Evolutionary conservation across 768 basidiomycete genomes (phyloP), one percentile per base, ranked within the genome.

Genomic region (Hericium coralloides): DNA sequence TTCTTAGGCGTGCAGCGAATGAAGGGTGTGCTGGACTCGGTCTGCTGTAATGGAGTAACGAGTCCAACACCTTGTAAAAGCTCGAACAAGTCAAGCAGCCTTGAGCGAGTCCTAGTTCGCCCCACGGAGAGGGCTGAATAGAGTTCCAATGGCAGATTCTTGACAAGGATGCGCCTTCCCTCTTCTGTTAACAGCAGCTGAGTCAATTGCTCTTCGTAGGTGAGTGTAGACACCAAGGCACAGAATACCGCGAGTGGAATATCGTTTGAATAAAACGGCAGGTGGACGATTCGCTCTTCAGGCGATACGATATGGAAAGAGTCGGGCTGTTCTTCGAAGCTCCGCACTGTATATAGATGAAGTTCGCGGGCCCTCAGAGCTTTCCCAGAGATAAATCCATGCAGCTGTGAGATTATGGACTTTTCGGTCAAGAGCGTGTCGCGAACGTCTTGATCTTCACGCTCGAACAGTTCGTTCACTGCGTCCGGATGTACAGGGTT

Each of bases 351-450:
- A 49, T 75, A 73, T 23, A 85, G 69, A 64, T 92, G 88, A 1
- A 91, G 70, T 58, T 81, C 75, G 25, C 82, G 79, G 17, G 82
- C 79, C 47, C 92, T 79, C 1, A 82, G 71, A 31, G 78, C 76
- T 63, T 83, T 84, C 14, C 86, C 90, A 14, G 81, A 73, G 47
- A 87, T 78, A 68, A 80, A 91, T 14, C 91, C 92, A 65, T 89
- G 89, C 26, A 81, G 61, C 61, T 92, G 89, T 2, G 81, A 77
- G n/a, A 86, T 65, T 2, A 88, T 85, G 25, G 80, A 81, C 49
- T 79, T 76, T 65, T 95, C 89, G 2, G 78, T 76, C n/a, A 89
- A 70, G 56, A 92, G 73, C 36, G 81, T 76, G 20, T 83, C 79
- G 37, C 81, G 78, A 56, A 87, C 76, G 8, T 75, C 77, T 18